A percentile compares a stretch with the other conserved stretches of the same genome.
Evolutionary conservation across 139 green algal genomes (phyloP).

Genomic region (Chlamydomonas sp.): DNA sequence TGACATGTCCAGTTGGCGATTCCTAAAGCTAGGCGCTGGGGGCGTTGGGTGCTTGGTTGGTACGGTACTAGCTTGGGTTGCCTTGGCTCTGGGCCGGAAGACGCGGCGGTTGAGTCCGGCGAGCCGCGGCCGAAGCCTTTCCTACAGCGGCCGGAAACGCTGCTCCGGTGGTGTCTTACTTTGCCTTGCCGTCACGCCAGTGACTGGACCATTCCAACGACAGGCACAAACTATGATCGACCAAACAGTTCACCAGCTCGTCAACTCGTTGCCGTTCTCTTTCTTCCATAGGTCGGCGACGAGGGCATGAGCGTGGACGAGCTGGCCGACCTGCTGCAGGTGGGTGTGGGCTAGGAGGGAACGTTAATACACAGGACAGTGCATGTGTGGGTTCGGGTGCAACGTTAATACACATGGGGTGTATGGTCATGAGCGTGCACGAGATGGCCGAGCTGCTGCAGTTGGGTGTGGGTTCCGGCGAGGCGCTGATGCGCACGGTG

Average conservation of each 20-base stretch:
- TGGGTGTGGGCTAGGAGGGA: neutral
- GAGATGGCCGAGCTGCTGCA: too few species aligned
- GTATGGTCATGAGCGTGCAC: too few species aligned
- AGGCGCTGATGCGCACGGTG: too few species aligned
- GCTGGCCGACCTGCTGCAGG: slow-evolving; percentile 78
- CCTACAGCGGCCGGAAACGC: neutral
- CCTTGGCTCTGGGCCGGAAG: neutral
- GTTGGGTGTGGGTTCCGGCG: too few species aligned
- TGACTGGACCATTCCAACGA: neutral
- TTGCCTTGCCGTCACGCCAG: neutral
- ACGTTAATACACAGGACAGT: neutral
- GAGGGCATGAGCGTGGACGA: slow-evolving; percentile 91
- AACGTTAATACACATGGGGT: neutral
- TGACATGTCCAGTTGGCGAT: too few species aligned
- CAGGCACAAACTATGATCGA: neutral
- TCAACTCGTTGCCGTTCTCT: too few species aligned
- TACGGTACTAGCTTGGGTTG: too few species aligned
- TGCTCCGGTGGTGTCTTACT: neutral
- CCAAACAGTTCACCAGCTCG: neutral
- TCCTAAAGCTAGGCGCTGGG: too few species aligned
- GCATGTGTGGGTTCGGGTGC: neutral
- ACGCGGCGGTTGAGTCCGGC: neutral
- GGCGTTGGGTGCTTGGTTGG: too few species aligned
- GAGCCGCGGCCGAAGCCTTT: neutral
- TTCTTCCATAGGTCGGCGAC: slow-evolving; percentile 52